Evolutionary conservation across 108 stramenopile species (phyloP).

Genomic region (Pseudonitzschia multistriata): DNA sequence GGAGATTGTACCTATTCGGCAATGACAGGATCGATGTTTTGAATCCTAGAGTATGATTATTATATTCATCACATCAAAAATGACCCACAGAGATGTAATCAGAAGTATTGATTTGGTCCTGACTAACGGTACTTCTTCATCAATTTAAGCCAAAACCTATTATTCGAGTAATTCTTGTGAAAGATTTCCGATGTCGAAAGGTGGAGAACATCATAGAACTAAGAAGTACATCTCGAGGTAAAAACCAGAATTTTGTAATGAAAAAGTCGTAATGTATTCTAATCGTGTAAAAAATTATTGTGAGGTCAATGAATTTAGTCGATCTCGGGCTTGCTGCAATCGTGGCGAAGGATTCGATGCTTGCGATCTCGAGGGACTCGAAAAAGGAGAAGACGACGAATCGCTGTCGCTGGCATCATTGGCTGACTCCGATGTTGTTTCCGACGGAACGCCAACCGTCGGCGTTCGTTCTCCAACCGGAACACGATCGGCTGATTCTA

Average conservation of each 20-base stretch:
- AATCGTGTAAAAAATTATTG: neutral
- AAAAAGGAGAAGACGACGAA: neutral
- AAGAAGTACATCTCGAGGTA: neutral
- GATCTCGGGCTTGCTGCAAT: constrained; percentile 9
- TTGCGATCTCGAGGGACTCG: neutral
- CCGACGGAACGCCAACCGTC: constrained; percentile 1
- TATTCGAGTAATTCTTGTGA: too few species aligned
- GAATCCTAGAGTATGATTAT: neutral
- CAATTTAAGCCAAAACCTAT: too few species aligned
- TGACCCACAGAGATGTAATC: too few species aligned
- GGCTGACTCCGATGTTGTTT: neutral
- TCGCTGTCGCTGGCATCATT: neutral
- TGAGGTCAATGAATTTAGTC: constrained; percentile 7
- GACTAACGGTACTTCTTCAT: too few species aligned
- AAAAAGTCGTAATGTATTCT: neutral
- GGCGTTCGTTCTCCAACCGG: constrained; percentile 5
- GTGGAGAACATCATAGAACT: too few species aligned
- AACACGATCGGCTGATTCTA: constrained; percentile 44
- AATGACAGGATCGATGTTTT: too few species aligned
- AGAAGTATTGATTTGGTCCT: too few species aligned
- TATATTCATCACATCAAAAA: too few species aligned
- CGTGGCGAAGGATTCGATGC: neutral
- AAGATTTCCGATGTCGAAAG: too few species aligned
- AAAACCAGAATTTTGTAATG: neutral
- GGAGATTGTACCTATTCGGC: too few species aligned